Evolutionary conservation across 768 basidiomycete genomes (phyloP), one percentile per base, ranked within the genome.

Genomic region (Aureoboletus auriporus): DNA sequence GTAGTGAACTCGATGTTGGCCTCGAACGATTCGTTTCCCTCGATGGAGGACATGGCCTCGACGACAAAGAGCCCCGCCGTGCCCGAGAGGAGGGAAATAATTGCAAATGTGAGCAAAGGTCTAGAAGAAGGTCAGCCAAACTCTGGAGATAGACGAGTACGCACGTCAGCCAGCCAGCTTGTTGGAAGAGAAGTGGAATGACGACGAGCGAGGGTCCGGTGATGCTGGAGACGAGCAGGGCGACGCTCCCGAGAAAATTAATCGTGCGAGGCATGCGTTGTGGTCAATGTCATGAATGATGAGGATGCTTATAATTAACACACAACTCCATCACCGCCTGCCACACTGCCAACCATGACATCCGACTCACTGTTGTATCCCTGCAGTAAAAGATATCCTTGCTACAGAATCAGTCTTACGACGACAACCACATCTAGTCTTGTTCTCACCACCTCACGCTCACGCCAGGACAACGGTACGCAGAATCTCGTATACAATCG

Each of bases 111-210:
- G 40, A 60, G 45, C 17, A 58, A 8, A 8, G 59, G 59, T 14
- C 59, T 60, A 27, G 27, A 14, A 27, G 13, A 5, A 26, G 28
- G 40, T 23, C 37, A 37, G 39, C 23, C 35, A 2, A 46, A 42
- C 8, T 26, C 1, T 1, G 27, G 26, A 23, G 20, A 39, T 2
- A n/a, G 36, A 26, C 5, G 23, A 12, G 8, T 13, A 52, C 60
- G 49, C 31, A 61, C 60, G 57, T 62, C 36, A 61, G 36, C 60
- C 60, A 61, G 48, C 60, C 60, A 35, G 60, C 60, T 26, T 62
- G 60, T 17, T 61, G 60, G 39, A 59, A 61, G 2, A 61, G 48
- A 0, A 59, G 39, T 0, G 60, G 60, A 12, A 62, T 52, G 4
- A 61, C 51, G 17, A 56, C 60, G 16, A 61, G 29, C 0, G 60